Evolutionary conservation across 2,329 filamentous ascomycete species (phyloP).

Genomic region (Didymella pinodella): DNA sequence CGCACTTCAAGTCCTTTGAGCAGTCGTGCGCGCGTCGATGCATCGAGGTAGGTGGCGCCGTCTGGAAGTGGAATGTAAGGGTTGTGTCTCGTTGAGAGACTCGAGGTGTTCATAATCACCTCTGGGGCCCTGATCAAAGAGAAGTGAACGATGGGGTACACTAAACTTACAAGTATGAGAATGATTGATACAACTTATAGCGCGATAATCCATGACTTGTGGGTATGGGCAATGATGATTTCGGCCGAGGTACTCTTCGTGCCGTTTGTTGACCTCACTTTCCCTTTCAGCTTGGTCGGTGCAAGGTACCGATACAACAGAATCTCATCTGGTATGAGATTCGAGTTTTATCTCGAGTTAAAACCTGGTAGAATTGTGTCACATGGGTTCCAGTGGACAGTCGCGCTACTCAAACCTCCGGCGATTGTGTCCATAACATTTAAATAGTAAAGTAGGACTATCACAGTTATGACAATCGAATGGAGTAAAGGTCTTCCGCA

Average conservation of each 20-base stretch:
- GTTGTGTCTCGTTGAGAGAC: constrained; percentile 16
- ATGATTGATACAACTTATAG: not conserved
- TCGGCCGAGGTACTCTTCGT: not conserved
- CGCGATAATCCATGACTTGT: not conserved
- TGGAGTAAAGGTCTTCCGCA: not conserved
- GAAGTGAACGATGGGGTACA: constrained; percentile 2
- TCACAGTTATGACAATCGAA: not conserved
- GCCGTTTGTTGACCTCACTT: not conserved
- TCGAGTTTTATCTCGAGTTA: not conserved
- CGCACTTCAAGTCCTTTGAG: not conserved
- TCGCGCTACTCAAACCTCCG: not conserved
- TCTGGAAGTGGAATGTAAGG: constrained; percentile 1
- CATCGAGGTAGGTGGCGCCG: constrained; percentile 3
- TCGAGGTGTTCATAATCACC: constrained; percentile 19
- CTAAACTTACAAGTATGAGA: constrained; percentile 2
- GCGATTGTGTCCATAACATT: not conserved
- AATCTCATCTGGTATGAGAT: not conserved
- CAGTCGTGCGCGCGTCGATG: constrained; percentile 2
- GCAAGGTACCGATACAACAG: not conserved
- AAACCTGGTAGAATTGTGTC: not conserved
- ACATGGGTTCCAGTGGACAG: not conserved
- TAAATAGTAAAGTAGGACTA: not conserved
- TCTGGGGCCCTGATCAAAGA: constrained; percentile 10
- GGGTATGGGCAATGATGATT: not conserved
- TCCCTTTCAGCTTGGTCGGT: not conserved